Percentiles rank a stretch among this genome's conserved stretches.
These are phyloP conservation scores for Sanghuangporus baumii DNA, from an alignment of 1,284 basidiomycete species.

Conservation along the genomic window DNA sequence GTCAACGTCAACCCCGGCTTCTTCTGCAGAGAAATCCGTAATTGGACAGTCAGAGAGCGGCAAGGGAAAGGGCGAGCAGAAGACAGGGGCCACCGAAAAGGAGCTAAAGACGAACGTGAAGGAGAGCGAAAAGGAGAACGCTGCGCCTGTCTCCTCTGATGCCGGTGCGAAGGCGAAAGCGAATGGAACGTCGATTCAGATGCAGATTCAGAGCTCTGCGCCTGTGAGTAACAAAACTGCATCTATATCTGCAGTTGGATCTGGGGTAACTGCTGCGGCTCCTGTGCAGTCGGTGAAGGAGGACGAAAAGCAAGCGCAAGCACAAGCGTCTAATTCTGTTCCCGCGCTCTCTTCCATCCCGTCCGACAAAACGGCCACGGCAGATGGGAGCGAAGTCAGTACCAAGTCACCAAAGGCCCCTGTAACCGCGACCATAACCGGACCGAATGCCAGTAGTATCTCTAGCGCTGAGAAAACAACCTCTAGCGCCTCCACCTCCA, in stretches of 20 bases:
- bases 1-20: background rate
- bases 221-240: background rate
- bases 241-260: background rate
- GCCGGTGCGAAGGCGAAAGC: background rate
- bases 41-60: background rate
- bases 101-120: background rate
- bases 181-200: background rate
- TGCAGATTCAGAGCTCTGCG: background rate
- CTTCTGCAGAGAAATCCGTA: background rate
- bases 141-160: background rate
- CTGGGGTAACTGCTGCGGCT: background rate
- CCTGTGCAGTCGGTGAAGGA: background rate
- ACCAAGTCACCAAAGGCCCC: no score
- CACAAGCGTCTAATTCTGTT: background rate
- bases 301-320: background rate
- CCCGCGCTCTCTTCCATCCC: no score
- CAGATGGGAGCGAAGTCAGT: no score
- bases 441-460: no score
- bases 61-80: background rate
- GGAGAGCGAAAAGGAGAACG: background rate
- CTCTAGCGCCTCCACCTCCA: no score
- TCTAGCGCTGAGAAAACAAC: no score
- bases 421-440: no score
- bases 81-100: background rate
- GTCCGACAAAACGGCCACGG: no score